A percentile compares a stretch with the other conserved stretches of the same genome.
Conservation (phyloP, 441 rosid species). For the Omphalea diandra region DNA sequence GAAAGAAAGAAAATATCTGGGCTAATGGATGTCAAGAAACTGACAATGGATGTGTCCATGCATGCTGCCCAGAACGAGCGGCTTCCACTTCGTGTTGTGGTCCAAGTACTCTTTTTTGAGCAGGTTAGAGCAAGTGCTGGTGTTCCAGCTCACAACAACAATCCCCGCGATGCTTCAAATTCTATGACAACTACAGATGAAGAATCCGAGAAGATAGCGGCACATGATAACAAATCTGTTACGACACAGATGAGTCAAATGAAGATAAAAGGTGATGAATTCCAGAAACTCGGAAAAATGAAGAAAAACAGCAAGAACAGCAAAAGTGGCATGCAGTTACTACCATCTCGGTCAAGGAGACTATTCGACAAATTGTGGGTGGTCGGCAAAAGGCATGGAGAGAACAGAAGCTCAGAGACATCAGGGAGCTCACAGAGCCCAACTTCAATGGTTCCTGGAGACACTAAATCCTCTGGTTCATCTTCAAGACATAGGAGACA, state of each 20-base stretch:
- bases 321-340: slow-evolving; percentile 59
- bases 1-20: slow-evolving; percentile 79
- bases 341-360: slow-evolving; percentile 93
- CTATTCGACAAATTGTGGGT: slow-evolving; percentile 80
- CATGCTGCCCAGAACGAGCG: slow-evolving; percentile 93
- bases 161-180: slow-evolving; percentile 32
- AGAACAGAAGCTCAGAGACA: slow-evolving; percentile 82
- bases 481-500: slow-evolving; percentile 74
- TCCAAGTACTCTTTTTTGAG: slow-evolving; percentile 92
- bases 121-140: slow-evolving; percentile 70
- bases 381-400: slow-evolving; percentile 58
- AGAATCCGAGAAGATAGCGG: slow-evolving; percentile 40
- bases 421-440: slow-evolving; percentile 96
- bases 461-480: slow-evolving; percentile 64
- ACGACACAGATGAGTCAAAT: slow-evolving; percentile 34
- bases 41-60: slow-evolving; percentile 69
- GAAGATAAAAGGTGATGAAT: slow-evolving; percentile 41
- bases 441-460: slow-evolving; percentile 58
- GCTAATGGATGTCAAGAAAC: slow-evolving; percentile 83
- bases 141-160: slow-evolving; percentile 39
- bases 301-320: slow-evolving; percentile 69
- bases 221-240: slow-evolving; percentile 33
- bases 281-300: slow-evolving; percentile 44
- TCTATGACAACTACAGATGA: slow-evolving; percentile 50
- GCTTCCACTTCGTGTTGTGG: slow-evolving; percentile 81